phyloP scores from a whole-genome alignment of 352 stramenopile genomes.

The Pythium insidiosum region DNA sequence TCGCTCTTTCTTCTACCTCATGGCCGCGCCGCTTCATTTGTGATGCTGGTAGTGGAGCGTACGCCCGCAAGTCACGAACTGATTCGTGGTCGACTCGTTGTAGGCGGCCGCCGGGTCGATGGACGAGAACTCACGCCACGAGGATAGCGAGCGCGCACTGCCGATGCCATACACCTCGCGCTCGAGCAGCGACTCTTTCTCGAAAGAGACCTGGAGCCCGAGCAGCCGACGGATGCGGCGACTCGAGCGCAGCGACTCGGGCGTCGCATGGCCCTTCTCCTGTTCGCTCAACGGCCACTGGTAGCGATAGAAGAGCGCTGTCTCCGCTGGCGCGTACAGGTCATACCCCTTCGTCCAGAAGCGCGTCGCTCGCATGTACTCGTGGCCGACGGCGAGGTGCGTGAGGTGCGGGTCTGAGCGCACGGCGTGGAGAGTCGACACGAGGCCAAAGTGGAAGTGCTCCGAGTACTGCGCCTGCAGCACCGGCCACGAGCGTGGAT shows the following conservation, averaged over 20 bases:
- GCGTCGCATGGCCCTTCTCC: slow-evolving; percentile 9
- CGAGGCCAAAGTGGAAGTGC: slow-evolving; percentile 70
- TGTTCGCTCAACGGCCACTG: slow-evolving; percentile 27
- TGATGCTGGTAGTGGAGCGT: slow-evolving; percentile 61
- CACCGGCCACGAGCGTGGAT: slow-evolving; percentile 18
- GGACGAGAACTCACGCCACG: slow-evolving; percentile 57
- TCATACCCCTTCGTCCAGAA: slow-evolving; percentile 86
- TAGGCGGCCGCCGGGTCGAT: slow-evolving; percentile 46
- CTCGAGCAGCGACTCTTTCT: slow-evolving; percentile 24
- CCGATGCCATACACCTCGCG: slow-evolving; percentile 37
- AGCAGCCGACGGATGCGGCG: slow-evolving; percentile 64
- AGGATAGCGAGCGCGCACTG: slow-evolving; percentile 28
- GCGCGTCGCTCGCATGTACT: slow-evolving; percentile 69
- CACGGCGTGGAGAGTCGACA: slow-evolving; percentile 44
- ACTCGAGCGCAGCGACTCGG: slow-evolving; percentile 18
- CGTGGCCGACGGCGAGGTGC: slow-evolving; percentile 46
- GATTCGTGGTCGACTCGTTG: slow-evolving; percentile 84
- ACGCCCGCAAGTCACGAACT: slow-evolving; percentile 60
- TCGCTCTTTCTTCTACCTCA: no score
- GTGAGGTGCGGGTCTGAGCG: slow-evolving; percentile 69
- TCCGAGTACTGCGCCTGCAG: slow-evolving; percentile 79
- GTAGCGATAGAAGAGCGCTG: slow-evolving; percentile 63
- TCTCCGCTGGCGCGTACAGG: slow-evolving; percentile 67
- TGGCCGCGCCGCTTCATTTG: no score
- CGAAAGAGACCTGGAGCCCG: slow-evolving; percentile 31